These are phyloP conservation scores for Periconia macrospinosa DNA, from an alignment of 2,329 filamentous ascomycete species.

Conservation along the genomic window DNA sequence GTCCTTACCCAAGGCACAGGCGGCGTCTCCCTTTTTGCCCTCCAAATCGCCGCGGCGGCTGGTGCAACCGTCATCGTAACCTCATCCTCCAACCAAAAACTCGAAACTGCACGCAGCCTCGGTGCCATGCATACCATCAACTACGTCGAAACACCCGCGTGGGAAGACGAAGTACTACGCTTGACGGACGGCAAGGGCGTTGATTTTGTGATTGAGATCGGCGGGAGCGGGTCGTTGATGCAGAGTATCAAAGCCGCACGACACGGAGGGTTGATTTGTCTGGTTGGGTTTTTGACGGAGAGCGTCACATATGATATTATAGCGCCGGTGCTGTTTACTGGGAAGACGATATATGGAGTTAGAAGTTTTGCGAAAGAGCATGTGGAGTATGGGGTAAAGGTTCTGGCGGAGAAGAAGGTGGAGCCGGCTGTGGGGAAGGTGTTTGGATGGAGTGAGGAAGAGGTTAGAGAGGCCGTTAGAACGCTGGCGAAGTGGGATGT, in stretches of 20 bases:
- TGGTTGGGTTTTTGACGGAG: slow-evolving; percentile 46
- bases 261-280: slow-evolving; percentile 49
- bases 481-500: not conserved
- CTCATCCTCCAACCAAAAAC: slow-evolving; percentile 55
- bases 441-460: not conserved
- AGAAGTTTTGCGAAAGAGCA: not conserved
- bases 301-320: not conserved
- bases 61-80: slow-evolving; percentile 53
- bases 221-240: slow-evolving; percentile 38
- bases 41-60: slow-evolving; percentile 48
- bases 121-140: slow-evolving; percentile 54
- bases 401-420: not conserved
- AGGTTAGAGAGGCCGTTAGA: not conserved
- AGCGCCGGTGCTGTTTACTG: not conserved
- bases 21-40: slow-evolving; percentile 36
- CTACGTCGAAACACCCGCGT: slow-evolving; percentile 51
- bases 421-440: not conserved
- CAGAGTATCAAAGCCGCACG: slow-evolving; percentile 50
- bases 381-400: not conserved
- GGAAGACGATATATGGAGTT: not conserved
- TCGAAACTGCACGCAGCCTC: slow-evolving; percentile 39
- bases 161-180: slow-evolving; percentile 49
- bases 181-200: slow-evolving; percentile 51
- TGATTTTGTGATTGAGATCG: slow-evolving; percentile 47
- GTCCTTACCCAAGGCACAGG: slow-evolving; percentile 32